Evolutionary conservation across 73 alveolate genomes (phyloP), one percentile per base, ranked within the genome.

Genomic region (Tetrahymena elliotti): DNA sequence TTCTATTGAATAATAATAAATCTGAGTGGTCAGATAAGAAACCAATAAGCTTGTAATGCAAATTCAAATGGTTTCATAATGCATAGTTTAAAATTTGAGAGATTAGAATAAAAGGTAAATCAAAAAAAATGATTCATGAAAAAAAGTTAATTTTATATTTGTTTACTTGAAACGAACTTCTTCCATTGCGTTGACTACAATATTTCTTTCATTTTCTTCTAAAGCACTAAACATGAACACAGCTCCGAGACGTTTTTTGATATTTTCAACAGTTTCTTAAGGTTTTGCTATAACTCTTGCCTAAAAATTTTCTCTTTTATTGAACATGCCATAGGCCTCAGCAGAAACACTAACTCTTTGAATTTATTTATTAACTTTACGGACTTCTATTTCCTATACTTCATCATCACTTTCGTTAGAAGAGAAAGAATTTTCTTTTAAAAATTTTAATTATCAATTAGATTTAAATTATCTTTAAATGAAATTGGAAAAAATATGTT

Each of bases 171-270:
- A 68, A 68, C 88, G 88, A 37, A 94, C 93, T 34, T 84, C 99
- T 94, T 97, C 98, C 99, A 97, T 97, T 33, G 99, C 98, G 94
- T 97, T 94, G 24, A 97, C 97, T 20, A 97, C 97, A 10, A 97
- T 96, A 52, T 96, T 94, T 84, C 96, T 40, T 84, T 95, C 98
- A 35, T 96, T 93, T 94, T 94, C 95, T 93, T 97, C 99, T 93
- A 97, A 94, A 38, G 95, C 93, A 31, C 96, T 94, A 93, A 97
- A 97, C 93, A 97, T 93, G 94, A 96, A 97, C 20, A 96, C 95
- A 47, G 96, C 94, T 38, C 93, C 53, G 93, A 97, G 93, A 94
- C 95, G 94, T 47, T 96, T 97, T 97, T 96, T 96, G 83, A 97
- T 97, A 68, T 93, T 94, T 40, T 95, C 84, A 47, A 95, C 96